Percentiles rank a stretch among this genome's conserved stretches.
phyloP scores from a whole-genome alignment of 129 eudicot genomes.

The carrot (Daucus carota) region DNA sequence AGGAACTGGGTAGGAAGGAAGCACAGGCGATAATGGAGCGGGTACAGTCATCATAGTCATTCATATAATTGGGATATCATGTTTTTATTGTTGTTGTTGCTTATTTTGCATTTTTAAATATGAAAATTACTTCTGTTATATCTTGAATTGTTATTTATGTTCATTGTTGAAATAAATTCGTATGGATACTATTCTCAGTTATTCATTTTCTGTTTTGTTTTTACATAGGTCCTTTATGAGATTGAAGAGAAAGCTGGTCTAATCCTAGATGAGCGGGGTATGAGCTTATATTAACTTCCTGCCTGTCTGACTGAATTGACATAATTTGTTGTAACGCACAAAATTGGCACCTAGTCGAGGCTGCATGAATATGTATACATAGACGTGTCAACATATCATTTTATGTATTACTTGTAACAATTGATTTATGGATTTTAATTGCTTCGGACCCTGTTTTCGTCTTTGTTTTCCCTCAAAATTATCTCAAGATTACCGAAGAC shows the following conservation, averaged over 20 bases:
- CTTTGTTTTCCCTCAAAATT: neutral
- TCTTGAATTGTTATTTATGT: neutral
- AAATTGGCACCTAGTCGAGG: neutral
- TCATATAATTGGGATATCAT: neutral
- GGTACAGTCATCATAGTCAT: constrained; percentile 17
- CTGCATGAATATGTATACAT: neutral
- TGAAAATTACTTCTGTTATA: neutral
- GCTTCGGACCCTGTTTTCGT: neutral
- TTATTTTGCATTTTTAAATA: neutral
- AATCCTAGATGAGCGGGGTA: constrained; percentile 80
- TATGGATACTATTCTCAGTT: neutral
- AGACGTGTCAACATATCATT: neutral
- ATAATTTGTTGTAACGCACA: neutral
- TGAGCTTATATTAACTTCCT: neutral
- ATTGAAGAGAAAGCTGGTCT: constrained; percentile 83
- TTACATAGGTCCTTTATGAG: constrained; percentile 51
- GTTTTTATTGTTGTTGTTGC: neutral
- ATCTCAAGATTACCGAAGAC: neutral
- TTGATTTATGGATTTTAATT: neutral
- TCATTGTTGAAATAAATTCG: neutral
- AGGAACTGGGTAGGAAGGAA: constrained; percentile 82
- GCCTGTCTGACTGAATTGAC: neutral
- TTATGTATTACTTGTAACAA: neutral
- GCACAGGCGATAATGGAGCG: constrained; percentile 70
- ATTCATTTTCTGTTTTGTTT: neutral